Conservation (phyloP, 1,284 basidiomycete species). For the Trichosporon coremiiforme region DNA sequence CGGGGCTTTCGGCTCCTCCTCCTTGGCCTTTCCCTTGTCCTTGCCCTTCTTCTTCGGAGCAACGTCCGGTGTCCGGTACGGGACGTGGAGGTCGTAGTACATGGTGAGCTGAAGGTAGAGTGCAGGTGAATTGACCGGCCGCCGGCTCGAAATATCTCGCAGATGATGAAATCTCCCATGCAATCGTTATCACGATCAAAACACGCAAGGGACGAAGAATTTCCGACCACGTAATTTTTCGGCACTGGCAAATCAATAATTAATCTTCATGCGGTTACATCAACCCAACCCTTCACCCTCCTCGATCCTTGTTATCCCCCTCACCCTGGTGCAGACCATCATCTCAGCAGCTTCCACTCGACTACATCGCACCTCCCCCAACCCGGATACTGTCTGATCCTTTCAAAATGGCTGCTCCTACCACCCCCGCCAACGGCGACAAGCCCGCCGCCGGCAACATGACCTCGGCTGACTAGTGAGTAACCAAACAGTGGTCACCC, state of each 20-base stretch:
- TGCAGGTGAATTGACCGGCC: background rate
- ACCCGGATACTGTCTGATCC: background rate
- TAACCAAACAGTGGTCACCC: slow-evolving; percentile 16
- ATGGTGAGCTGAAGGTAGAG: slow-evolving; percentile 29
- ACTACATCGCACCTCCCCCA: background rate
- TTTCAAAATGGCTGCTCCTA: slow-evolving; percentile 31
- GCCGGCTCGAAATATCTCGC: background rate
- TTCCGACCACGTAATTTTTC: slow-evolving; percentile 18
- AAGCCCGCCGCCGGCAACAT: slow-evolving; percentile 49
- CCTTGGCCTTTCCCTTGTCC: slow-evolving; percentile 49
- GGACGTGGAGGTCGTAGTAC: slow-evolving; percentile 55
- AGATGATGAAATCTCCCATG: background rate
- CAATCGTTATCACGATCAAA: slow-evolving; percentile 17
- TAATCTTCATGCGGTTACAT: slow-evolving; percentile 8
- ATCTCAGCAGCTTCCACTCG: background rate
- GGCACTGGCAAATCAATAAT: slow-evolving; percentile 2
- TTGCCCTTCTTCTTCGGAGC: slow-evolving; percentile 34
- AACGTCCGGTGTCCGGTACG: slow-evolving; percentile 44
- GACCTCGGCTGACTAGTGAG: slow-evolving; percentile 55
- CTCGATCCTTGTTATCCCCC: slow-evolving; percentile 1
- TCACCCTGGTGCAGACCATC: slow-evolving; percentile 11
- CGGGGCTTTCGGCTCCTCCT: background rate
- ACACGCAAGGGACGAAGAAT: background rate
- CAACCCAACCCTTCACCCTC: slow-evolving; percentile 15
- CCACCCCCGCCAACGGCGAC: slow-evolving; percentile 45